These are phyloP conservation scores for Chimonanthus salicifolius DNA, from an alignment of 164 flowering plant species.

Conservation along the genomic window DNA sequence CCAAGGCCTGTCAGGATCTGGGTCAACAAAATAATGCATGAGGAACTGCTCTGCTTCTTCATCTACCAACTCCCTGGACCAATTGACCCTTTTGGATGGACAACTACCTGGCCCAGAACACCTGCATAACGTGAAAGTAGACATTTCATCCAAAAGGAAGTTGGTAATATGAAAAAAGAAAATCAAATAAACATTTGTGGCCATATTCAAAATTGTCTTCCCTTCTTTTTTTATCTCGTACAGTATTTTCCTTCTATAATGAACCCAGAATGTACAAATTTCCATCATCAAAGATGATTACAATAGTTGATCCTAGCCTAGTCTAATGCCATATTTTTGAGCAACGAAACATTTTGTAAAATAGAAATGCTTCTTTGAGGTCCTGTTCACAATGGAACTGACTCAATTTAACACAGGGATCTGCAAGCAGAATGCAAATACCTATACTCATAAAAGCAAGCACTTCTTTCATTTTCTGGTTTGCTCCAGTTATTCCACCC, in stretches of 20 bases:
- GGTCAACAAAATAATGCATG: conserved; percentile 68
- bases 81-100: conserved; percentile 60
- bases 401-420: not conserved
- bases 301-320: too few relatives aligned
- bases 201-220: not conserved
- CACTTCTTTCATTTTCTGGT: conserved; percentile 80
- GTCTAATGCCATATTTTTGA: too few relatives aligned
- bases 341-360: not conserved
- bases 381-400: not conserved
- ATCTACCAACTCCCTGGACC: conserved; percentile 77
- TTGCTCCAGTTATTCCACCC: conserved; percentile 98
- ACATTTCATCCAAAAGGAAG: not conserved
- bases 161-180: not conserved
- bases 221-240: not conserved
- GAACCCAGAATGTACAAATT: not conserved
- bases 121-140: conserved; percentile 32
- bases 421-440: conserved; percentile 15
- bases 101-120: conserved; percentile 85
- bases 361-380: not conserved
- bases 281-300: too few relatives aligned
- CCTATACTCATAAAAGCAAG: conserved; percentile 99
- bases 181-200: not conserved
- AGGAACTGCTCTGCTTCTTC: conserved; percentile 85
- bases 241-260: not conserved
- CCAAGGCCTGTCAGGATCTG: conserved; percentile 69